Percentiles rank a stretch among this genome's conserved stretches.
phyloP scores from a whole-genome alignment of 345 rosid genomes.

The Schrenkiella parvula region DNA sequence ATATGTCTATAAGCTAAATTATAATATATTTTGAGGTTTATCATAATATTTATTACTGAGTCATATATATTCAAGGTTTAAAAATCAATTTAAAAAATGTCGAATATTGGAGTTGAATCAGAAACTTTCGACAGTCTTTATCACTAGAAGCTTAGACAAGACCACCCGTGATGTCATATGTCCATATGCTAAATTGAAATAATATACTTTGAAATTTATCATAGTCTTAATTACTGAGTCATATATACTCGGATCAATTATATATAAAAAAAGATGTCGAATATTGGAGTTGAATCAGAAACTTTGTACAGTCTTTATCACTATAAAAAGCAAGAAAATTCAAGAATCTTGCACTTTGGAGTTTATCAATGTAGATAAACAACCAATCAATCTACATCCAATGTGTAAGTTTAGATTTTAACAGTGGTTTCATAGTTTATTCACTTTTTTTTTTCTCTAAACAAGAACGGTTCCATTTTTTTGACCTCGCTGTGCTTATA shows the following conservation, averaged over 20 bases:
- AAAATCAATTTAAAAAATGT: neutral
- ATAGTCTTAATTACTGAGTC: neutral
- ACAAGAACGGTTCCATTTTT: too few species aligned
- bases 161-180: neutral
- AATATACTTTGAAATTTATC: neutral
- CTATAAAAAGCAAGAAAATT: neutral
- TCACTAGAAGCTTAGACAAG: slow-evolving; percentile 7
- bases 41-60: neutral
- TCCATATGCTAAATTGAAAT: neutral
- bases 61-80: neutral
- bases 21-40: neutral
- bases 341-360: slow-evolving; percentile 21
- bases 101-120: slow-evolving; percentile 11
- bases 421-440: neutral
- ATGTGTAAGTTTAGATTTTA: neutral
- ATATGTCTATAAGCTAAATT: neutral
- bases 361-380: neutral
- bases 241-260: neutral
- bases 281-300: slow-evolving; percentile 8
- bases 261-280: slow-evolving; percentile 13
- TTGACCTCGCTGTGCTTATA: neutral
- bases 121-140: slow-evolving; percentile 14
- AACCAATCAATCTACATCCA: slow-evolving; percentile 3
- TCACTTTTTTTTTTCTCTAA: neutral
- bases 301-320: slow-evolving; percentile 16